A percentile compares a stretch with the other conserved stretches of the same genome.
phyloP scores from a whole-genome alignment of 73 alveolate species.

The Paramecium sexaurelia region DNA sequence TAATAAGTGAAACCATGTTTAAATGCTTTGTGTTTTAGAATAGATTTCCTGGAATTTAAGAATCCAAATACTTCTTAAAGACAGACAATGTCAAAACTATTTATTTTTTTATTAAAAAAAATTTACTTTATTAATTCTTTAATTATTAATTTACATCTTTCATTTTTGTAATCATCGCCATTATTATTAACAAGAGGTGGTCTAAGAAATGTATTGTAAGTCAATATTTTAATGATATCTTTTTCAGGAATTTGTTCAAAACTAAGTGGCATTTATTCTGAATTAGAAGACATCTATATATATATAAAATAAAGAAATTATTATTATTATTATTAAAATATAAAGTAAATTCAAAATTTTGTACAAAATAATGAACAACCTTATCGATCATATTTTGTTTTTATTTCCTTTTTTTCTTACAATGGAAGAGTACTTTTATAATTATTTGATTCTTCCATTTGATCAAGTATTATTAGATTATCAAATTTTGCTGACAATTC shows the following conservation, averaged over 20 bases:
- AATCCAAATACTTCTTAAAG: slow-evolving; percentile 90
- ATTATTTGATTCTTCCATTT: neutral
- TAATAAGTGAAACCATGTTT: slow-evolving; percentile 83
- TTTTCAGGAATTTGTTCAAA: neutral
- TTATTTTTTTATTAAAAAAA: neutral
- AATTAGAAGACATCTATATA: neutral
- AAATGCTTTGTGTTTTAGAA: slow-evolving; percentile 81
- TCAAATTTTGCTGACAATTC: neutral
- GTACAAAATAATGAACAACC: slow-evolving; percentile 12
- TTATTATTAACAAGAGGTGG: slow-evolving; percentile 92
- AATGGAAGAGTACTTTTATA: neutral
- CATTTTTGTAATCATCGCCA: slow-evolving; percentile 86
- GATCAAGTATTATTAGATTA: neutral
- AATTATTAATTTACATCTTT: slow-evolving; percentile 76
- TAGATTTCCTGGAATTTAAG: slow-evolving; percentile 81
- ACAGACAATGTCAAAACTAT: slow-evolving; percentile 84
- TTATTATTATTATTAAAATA: neutral
- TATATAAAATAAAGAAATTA: neutral
- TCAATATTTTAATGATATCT: slow-evolving; percentile 72
- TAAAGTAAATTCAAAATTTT: neutral
- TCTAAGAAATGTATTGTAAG: slow-evolving; percentile 89
- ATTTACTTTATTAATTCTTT: slow-evolving; percentile 66
- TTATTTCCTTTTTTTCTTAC: neutral
- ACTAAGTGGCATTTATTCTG: neutral
- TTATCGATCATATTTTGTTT: neutral